Conservation (phyloP, 2,329 filamentous ascomycete species). For the Penicillium sp. region DNA sequence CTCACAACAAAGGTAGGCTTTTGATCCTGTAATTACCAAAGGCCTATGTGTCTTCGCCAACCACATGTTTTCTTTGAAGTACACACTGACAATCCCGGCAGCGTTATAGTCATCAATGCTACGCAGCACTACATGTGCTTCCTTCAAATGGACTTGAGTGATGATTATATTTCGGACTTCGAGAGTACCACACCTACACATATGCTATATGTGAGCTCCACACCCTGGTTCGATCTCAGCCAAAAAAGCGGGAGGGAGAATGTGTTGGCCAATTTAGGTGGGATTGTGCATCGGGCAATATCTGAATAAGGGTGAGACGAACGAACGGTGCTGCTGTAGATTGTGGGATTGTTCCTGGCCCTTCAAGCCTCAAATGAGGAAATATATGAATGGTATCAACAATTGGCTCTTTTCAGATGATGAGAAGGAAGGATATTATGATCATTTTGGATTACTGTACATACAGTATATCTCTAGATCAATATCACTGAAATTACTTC, state of each 20-base stretch:
- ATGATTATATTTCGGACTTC: constrained; percentile 11
- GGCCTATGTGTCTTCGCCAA: no score
- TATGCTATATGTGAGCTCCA: constrained; percentile 7
- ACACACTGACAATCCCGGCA: neutral
- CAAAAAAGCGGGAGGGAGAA: constrained; percentile 5
- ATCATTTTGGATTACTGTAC: no score
- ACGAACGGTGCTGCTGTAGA: no score
- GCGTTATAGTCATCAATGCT: constrained; percentile 15
- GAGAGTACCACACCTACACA: neutral
- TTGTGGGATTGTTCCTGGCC: no score
- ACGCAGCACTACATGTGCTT: constrained; percentile 20
- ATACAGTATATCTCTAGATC: no score
- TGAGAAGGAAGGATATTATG: no score
- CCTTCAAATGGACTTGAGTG: constrained; percentile 13
- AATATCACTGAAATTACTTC: no score
- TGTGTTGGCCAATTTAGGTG: constrained; percentile 7
- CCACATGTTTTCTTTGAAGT: no score
- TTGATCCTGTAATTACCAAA: no score
- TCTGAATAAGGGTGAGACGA: neutral
- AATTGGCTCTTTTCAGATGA: no score
- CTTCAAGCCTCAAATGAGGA: no score
- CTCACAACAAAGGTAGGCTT: neutral
- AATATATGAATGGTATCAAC: no score
- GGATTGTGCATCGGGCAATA: constrained; percentile 5
- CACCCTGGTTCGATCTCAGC: constrained; percentile 11